Percentiles rank a stretch among this genome's conserved stretches.
These are phyloP conservation scores for Teunomyces atbi DNA, from an alignment of 805 yeast genomes.

Conservation along the genomic window DNA sequence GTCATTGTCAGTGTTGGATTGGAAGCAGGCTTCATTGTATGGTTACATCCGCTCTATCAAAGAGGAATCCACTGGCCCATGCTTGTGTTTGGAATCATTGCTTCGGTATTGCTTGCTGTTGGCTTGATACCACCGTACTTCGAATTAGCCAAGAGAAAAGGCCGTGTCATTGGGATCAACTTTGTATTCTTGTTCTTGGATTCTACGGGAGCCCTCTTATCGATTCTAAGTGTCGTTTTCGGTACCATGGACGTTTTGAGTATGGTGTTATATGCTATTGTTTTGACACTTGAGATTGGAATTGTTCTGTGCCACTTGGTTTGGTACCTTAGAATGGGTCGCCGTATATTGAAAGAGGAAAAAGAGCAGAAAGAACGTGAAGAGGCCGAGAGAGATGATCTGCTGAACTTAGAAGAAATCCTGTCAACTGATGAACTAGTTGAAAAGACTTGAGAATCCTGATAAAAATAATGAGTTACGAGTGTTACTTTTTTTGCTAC, in stretches of 20 bases:
- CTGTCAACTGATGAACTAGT: not conserved
- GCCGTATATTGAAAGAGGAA: conserved; percentile 22
- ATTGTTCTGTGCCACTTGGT: conserved; percentile 66
- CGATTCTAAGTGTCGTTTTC: conserved; percentile 56
- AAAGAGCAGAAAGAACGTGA: conserved; percentile 12
- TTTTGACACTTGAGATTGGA: conserved; percentile 74
- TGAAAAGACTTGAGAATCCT: not conserved
- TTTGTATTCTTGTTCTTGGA: conserved; percentile 76
- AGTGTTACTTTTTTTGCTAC: no score
- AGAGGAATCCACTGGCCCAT: conserved; percentile 70
- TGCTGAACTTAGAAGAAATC: not conserved
- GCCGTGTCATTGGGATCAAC: conserved; percentile 86
- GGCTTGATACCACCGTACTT: conserved; percentile 90
- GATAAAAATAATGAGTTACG: no score
- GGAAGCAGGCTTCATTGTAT: conserved; percentile 70
- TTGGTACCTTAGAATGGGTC: conserved; percentile 54
- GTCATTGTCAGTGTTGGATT: conserved; percentile 50
- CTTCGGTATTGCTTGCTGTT: conserved; percentile 67
- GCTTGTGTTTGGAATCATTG: conserved; percentile 74
- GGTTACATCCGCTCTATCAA: conserved; percentile 57
- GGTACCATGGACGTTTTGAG: conserved; percentile 77
- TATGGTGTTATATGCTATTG: conserved; percentile 68
- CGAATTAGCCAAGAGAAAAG: conserved; percentile 75
- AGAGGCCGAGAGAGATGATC: not conserved
- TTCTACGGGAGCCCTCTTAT: conserved; percentile 75